Base-by-base conservation (phyloP, 1,139 yeast genomes). In the Yamadazyma oceani region DNA sequence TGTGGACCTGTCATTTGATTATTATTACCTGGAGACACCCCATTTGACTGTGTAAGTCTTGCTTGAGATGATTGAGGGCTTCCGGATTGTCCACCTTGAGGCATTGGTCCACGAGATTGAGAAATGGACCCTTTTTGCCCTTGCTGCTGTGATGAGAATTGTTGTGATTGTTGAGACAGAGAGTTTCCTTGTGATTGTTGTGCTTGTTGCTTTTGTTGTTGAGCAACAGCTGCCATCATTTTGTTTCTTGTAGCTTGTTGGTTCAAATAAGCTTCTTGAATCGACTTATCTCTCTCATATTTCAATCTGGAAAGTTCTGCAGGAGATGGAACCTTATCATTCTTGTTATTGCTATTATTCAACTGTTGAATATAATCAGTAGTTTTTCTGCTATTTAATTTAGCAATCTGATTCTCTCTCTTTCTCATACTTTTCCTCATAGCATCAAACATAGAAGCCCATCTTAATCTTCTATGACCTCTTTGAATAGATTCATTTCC, bases 371-470 rank as follows among this genome's bases (percentile, higher is more conserved):
- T 34, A 21, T 41, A 44, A 24, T 53, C 58, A 2, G 57, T 40
- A 14, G 58, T 46, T 38, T 63, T 60, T 39, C 69, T 55, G 34
- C 61, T 63, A 36, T 55, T 59, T 35, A 62, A 48, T 45, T 70
- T 69, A 3, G 74, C 66, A 3, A 57, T 49, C 2, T 66, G 64
- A 26, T 60, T 60, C 58, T 92, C 98, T 34, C 97, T 74, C 57
- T 88, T 90, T 48, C 87, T 80, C 84, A 90, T 88, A 46, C 85
- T 73, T 61, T 89, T 90, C 41, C 97, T 73, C 67, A 92, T 84
- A 1, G 96, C 97, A 57, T 94, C 98, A 68, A 92, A 87, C 88
- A 92, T 85, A 35, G 96, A 85, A 0, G 96, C 96, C 97, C 59
- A 94, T 43, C 97, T 73, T 42, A 92, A 68, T 38, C 95, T 72